phyloP scores from a whole-genome alignment of 257 asterid species.

The Capsicum chinense region DNA sequence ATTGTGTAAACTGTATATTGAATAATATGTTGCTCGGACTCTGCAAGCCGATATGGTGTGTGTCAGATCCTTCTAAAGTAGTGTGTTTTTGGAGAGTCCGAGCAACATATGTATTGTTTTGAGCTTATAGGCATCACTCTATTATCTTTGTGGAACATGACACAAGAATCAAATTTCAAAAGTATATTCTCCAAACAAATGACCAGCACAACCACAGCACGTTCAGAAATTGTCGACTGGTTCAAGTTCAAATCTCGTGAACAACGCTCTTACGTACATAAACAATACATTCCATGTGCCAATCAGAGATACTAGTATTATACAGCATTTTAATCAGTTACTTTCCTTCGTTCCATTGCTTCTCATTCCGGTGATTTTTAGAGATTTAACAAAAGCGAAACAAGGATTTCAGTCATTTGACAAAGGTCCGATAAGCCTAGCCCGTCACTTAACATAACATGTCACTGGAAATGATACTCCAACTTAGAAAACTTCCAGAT shows the following conservation, averaged over 20 bases:
- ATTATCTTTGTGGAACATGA: background rate
- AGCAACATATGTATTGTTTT: too few relatives aligned
- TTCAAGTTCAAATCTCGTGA: slow-evolving; percentile 1
- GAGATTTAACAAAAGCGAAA: background rate
- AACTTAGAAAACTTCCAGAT: background rate
- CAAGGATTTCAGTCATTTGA: background rate
- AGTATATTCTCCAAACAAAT: background rate
- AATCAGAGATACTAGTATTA: background rate
- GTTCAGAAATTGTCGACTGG: background rate
- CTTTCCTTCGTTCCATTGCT: background rate
- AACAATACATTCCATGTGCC: background rate
- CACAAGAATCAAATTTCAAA: background rate
- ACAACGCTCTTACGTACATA: background rate
- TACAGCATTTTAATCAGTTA: background rate
- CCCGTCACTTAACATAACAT: background rate
- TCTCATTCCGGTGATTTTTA: background rate
- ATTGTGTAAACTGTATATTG: background rate
- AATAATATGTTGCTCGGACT: too few relatives aligned
- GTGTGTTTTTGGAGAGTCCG: too few relatives aligned
- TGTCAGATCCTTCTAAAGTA: too few relatives aligned
- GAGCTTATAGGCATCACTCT: background rate
- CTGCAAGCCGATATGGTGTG: too few relatives aligned
- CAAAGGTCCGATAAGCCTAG: background rate
- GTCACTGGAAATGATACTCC: background rate
- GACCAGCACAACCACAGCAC: background rate